Base-by-base conservation (phyloP, 2,329 filamentous ascomycete genomes). In the Xylaria sp. region DNA sequence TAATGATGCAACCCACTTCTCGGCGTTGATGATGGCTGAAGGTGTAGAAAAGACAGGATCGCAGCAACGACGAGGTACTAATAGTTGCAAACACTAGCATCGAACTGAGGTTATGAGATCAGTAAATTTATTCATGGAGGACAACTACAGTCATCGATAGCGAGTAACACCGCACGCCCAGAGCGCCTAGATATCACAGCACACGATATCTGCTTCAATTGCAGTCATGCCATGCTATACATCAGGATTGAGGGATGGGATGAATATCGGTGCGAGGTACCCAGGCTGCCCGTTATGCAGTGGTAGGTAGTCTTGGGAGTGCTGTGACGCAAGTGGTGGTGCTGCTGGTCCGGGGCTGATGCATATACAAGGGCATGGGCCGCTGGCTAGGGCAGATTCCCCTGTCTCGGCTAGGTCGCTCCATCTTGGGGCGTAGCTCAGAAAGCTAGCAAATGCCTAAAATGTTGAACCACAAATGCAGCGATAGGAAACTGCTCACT, bases 321-420 rank as follows among this genome's bases (percentile, higher is more conserved):
- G 57, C 59, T 54, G 57, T 70, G 68, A 69, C 64, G 68, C 68
- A 71, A 67, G 65, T 56, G 63, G 58, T 65, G 60, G 47, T 61
- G 54, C 60, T 61, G 58, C 57, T 67, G 67, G 63, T 63, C 64
- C 65, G 63, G 70, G 65, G 62, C 65, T 63, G 55, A 58, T 68
- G 68, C 70, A 70, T 64, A 62, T 68, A 68, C 68, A 68, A 62
- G 61, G 64, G 66, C 67, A 72, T 68, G 62, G 62, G 61, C 64
- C 62, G 57, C 63, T 49, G 60, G 17, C 66, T 64, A 65, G 64
- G 67, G 65, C 66, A 64, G 65, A 65, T 65, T 67, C 64, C 66
- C 66, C 62, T 64, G 67, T 58, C 54, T 53, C 53, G 37, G 60
- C 47, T 41, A 38, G 54, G 51, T 54, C 54, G 61, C 58, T 59